These are phyloP conservation scores for Strigomonas culicis DNA, from an alignment of 208 protist genomes.

Conservation along the genomic window DNA sequence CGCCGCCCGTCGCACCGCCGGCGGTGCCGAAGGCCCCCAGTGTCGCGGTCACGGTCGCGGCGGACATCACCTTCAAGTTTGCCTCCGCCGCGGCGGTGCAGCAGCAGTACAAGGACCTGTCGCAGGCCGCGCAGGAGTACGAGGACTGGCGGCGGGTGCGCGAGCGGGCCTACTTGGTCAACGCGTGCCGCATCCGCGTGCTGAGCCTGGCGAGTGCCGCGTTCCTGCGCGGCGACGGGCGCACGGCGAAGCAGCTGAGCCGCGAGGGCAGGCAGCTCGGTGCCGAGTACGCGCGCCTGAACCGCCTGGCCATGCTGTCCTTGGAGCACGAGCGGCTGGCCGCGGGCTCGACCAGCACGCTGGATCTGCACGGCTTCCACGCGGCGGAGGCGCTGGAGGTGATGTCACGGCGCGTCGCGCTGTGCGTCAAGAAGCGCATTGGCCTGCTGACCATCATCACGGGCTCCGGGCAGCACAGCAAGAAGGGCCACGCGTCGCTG, in stretches of 20 bases:
- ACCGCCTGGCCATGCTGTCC: slow-evolving; percentile 76
- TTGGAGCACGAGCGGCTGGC: slow-evolving; percentile 64
- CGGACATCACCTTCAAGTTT: not conserved
- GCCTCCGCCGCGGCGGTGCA: not conserved
- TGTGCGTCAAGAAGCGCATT: slow-evolving; percentile 47
- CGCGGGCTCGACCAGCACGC: slow-evolving; percentile 26
- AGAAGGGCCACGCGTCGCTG: slow-evolving; percentile 32
- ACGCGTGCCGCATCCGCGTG: slow-evolving; percentile 50
- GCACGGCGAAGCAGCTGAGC: slow-evolving; percentile 51
- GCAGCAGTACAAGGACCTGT: not conserved
- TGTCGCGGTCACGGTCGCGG: not conserved
- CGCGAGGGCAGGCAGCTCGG: slow-evolving; percentile 49
- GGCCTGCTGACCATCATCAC: slow-evolving; percentile 45
- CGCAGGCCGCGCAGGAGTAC: slow-evolving; percentile 11
- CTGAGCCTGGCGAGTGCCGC: slow-evolving; percentile 54
- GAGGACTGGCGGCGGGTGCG: slow-evolving; percentile 81
- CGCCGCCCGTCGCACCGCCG: not conserved
- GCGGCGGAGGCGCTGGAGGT: slow-evolving; percentile 64
- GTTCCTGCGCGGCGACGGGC: slow-evolving; percentile 46
- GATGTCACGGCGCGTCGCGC: slow-evolving; percentile 53
- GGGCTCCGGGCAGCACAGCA: slow-evolving; percentile 67
- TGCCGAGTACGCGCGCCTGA: slow-evolving; percentile 67
- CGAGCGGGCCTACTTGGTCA: slow-evolving; percentile 57
- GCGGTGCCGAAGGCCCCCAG: too few species aligned
- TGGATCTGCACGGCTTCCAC: slow-evolving; percentile 86